These are phyloP conservation scores for Ramaria sp. DNA, from an alignment of 768 basidiomycete genomes.

Conservation along the genomic window DNA sequence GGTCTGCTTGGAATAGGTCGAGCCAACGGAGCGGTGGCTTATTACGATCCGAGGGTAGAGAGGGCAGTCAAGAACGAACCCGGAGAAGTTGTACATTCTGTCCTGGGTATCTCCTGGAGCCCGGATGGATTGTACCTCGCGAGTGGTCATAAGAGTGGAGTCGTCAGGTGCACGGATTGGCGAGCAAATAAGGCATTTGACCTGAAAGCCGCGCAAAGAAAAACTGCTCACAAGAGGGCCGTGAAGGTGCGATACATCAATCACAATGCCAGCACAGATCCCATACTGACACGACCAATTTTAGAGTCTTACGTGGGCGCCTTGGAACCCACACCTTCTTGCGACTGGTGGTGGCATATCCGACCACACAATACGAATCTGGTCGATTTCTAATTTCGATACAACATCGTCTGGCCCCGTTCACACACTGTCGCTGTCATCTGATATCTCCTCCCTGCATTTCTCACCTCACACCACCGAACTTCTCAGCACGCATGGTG, in stretches of 20 bases:
- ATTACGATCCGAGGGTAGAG: background rate
- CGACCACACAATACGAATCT: conserved; percentile 82
- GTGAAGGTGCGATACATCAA: conserved; percentile 40
- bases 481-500: conserved; percentile 80
- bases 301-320: conserved; percentile 92
- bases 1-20: background rate
- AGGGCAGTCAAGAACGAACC: background rate
- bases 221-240: conserved; percentile 33
- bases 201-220: conserved; percentile 22
- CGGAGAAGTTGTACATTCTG: background rate
- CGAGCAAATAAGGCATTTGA: background rate
- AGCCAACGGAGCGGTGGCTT: background rate
- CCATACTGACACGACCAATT: background rate
- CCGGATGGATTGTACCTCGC: conserved; percentile 82
- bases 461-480: conserved; percentile 87
- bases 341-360: conserved; percentile 92
- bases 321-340: conserved; percentile 89
- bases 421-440: conserved; percentile 75
- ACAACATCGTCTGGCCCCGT: conserved; percentile 80
- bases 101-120: conserved; percentile 56
- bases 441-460: conserved; percentile 85
- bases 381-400: conserved; percentile 25
- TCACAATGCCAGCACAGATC: background rate
- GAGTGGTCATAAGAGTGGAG: conserved; percentile 94
- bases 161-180: conserved; percentile 34